Base-by-base conservation (phyloP, 2,329 filamentous ascomycete genomes). In the Fusarium zealandicum region DNA sequence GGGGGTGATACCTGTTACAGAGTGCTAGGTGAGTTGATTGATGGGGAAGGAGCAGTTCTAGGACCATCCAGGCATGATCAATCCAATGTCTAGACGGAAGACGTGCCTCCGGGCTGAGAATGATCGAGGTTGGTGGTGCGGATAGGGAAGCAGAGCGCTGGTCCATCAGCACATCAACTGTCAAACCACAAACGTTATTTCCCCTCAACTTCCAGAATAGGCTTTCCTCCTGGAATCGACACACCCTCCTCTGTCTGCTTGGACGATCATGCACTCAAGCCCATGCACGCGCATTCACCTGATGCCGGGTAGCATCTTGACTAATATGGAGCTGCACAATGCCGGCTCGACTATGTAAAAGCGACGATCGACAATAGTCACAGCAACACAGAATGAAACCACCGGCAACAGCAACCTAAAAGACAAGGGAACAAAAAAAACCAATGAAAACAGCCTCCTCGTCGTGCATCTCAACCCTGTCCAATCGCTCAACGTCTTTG, bases 261-360 rank as follows among this genome's bases (percentile, higher is more conserved):
- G 12, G 58, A 58, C 45, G 54, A 61, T 61, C 50, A 61, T 61
- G 59, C 54, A 61, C 54, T 59, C 50, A 62, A 57, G 50, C 27
- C 38, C 39, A 57, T 33, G 41, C 54, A 46, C 35, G 16, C 28
- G 27, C 42, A 35, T 35, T 36, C 20, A 46, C 42, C 42, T 46
- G 42, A 33, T n/a, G n/a, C 18, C 59, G 20, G 37, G 27, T 40
- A 11, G 7, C 16, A 18, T 43, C 25, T 46, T 37, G 32, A 45
- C 42, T 46, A 30, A 46, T 20, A 20, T 6, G 4, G 10, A 45
- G n/a, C 12, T 11, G 5, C 2, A 18, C 14, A 28, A 36, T 35
- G 20, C 31, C 31, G 25, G 25, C 28, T 16, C 16, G 17, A 39
- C 28, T 38, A 51, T 45, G 22, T 28, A 43, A 42, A 43, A 17